Evolutionary conservation across 441 rosid genomes (phyloP).

Genomic region (Populus hybrid): DNA sequence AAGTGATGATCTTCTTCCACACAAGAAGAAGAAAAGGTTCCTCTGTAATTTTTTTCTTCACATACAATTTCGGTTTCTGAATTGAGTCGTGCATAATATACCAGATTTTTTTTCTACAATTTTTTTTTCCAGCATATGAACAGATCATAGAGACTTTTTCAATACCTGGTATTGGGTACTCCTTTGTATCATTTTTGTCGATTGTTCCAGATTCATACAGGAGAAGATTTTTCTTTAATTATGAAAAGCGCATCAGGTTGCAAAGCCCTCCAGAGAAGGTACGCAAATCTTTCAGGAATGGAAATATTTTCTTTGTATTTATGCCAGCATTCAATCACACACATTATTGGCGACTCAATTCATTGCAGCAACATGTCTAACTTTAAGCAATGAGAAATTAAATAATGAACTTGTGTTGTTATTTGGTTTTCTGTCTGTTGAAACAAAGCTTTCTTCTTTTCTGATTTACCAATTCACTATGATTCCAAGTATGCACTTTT

Average conservation of each 20-base stretch:
- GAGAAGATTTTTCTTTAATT: constrained; percentile 63
- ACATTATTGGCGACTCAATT: neutral
- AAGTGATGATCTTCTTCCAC: constrained; percentile 15
- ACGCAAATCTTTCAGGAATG: neutral
- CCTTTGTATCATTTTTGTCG: neutral
- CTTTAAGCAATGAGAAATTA: too few species aligned
- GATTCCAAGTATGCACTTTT: neutral
- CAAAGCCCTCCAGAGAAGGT: constrained; percentile 71
- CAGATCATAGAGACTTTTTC: neutral
- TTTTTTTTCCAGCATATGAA: too few species aligned
- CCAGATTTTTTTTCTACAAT: neutral
- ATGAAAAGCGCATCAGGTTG: constrained; percentile 57
- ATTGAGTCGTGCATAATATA: neutral
- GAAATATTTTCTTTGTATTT: neutral
- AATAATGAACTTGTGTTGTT: neutral
- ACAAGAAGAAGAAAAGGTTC: constrained; percentile 24
- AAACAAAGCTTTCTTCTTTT: neutral
- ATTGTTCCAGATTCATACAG: constrained; percentile 47
- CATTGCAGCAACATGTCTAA: neutral
- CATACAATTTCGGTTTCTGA: neutral
- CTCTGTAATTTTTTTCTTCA: neutral
- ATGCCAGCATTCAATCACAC: neutral
- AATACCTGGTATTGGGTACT: neutral
- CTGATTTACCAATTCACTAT: neutral
- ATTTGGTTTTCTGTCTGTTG: neutral